These are phyloP conservation scores for Physcomitrellopsis africana DNA, from an alignment of 225 moss, liverwort and hornwort genomes.

Conservation along the genomic window DNA sequence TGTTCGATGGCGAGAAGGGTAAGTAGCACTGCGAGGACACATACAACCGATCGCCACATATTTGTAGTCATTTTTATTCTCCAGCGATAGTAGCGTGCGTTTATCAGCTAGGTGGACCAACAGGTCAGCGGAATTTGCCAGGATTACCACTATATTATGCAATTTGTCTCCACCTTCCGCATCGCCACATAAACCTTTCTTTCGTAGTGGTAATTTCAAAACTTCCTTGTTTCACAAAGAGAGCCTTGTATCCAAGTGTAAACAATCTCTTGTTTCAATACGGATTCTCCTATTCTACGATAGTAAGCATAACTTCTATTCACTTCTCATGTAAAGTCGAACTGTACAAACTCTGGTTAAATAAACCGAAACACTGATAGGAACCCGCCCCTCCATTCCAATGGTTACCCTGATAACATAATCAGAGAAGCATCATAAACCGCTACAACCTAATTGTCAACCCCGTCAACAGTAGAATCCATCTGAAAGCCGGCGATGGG, in stretches of 20 bases:
- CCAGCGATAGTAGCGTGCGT: slow-evolving; percentile 20
- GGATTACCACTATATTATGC: slow-evolving; percentile 18
- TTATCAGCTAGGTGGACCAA: slow-evolving; percentile 39
- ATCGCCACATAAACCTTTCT: slow-evolving; percentile 17
- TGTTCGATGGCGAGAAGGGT: slow-evolving; percentile 30
- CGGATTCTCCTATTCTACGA: slow-evolving; percentile 13
- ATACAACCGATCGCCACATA: slow-evolving; percentile 37
- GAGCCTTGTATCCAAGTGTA: slow-evolving; percentile 9
- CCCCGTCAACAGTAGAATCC: background rate
- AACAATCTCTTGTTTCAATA: slow-evolving; percentile 1
- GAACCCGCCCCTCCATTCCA: background rate
- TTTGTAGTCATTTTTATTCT: slow-evolving; percentile 32
- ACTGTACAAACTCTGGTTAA: too few relatives aligned
- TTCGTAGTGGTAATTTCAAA: slow-evolving; percentile 8
- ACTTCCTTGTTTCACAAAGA: background rate
- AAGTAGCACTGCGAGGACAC: slow-evolving; percentile 27
- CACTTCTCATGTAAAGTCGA: background rate
- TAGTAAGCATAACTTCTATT: slow-evolving; percentile 29
- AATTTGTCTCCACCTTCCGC: slow-evolving; percentile 22
- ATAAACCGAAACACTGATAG: background rate
- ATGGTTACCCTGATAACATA: background rate
- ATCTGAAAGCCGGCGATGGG: background rate
- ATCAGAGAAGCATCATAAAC: background rate
- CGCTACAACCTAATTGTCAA: slow-evolving; percentile 13
- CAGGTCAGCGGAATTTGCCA: slow-evolving; percentile 43